Base-by-base conservation (phyloP, 306 rosid species). In the Castanopsis chinensis region DNA sequence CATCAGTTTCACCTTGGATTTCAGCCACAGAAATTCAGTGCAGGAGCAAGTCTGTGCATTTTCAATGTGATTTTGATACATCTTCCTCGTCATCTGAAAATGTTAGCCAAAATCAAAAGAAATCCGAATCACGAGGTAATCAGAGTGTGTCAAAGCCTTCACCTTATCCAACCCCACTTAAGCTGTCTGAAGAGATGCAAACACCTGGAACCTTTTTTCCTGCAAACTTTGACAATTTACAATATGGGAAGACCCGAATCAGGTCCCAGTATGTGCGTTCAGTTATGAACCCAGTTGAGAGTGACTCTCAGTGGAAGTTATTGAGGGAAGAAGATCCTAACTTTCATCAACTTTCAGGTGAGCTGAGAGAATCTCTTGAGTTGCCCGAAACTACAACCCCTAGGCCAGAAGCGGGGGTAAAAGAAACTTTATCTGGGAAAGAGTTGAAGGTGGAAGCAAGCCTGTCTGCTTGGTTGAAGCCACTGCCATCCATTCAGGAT, bases 181-280 rank as follows among this genome's bases (percentile, higher is more conserved):
- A 90, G 85, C 89, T 93, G 55, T 90, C 89, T 78, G 96, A 89
- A 1, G 96, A 90, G 80, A 89, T 96, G 94, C 97, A 93, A 88
- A 95, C 98, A 33, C 98, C 98, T 27, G 99, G 99, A 84, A 95
- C 98, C 21, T 91, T 87, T 76, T 93, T 84, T 64, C 98, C 98
- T 7, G 76, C 91, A 78, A 80, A 91, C 80, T 28, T 80, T 60
- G 90, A 88, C 78, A 74, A 83, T 69, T 78, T 82, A 78, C 87
- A 84, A 53, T 81, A 76, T 81, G 88, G 87, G 30, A 95, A 79
- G 79, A 71, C 75, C 83, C 79, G 85, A 67, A 89, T 93, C 78
- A 88, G 97, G 84, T 88, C 94, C 35, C 94, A 93, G 73, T 93
- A 80, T 54, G 93, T 90, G 69, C 87, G 87, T 82, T 80, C 93